Conservation (phyloP, 306 rosid genomes). For the Vachellia collinsii region DNA sequence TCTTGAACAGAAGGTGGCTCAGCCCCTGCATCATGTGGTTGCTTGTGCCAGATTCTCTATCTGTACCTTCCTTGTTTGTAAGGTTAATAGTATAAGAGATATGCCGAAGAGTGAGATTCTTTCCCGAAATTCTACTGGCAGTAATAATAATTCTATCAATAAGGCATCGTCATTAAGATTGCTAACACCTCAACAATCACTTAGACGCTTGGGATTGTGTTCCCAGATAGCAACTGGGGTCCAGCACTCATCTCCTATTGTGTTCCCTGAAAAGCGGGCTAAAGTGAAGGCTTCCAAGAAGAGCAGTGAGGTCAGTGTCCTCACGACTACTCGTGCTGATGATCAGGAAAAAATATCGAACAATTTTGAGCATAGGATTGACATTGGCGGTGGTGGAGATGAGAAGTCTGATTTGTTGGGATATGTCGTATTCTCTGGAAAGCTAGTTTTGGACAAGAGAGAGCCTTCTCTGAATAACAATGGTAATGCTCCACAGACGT, state of each 20-base stretch:
- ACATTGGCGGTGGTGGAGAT: constrained; percentile 79
- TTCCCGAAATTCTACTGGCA: constrained; percentile 67
- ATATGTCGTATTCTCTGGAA: constrained; percentile 71
- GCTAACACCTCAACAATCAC: constrained; percentile 73
- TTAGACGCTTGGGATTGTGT: constrained; percentile 86
- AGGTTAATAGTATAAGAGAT: constrained; percentile 45
- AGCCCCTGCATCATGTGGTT: constrained; percentile 44
- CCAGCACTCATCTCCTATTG: constrained; percentile 88
- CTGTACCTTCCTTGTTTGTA: constrained; percentile 20
- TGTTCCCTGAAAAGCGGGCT: constrained; percentile 91
- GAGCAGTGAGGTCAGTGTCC: constrained; percentile 44
- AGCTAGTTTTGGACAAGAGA: constrained; percentile 83
- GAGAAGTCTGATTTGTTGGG: constrained; percentile 94
- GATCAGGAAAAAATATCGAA: constrained; percentile 54
- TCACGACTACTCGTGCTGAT: constrained; percentile 39
- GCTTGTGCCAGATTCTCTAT: constrained; percentile 26
- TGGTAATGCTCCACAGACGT: constrained; percentile 46
- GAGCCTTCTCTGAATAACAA: constrained; percentile 41
- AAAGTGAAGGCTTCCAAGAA: constrained; percentile 64
- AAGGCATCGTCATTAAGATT: constrained; percentile 59
- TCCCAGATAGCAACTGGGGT: constrained; percentile 86
- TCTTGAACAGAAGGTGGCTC: constrained; percentile 44
- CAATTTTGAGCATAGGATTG: constrained; percentile 85
- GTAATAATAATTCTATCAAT: constrained; percentile 37
- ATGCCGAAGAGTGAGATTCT: constrained; percentile 75